Evolutionary conservation across 2,329 filamentous ascomycete genomes (phyloP).

Genomic region (Berkeleyomyces basicola): DNA sequence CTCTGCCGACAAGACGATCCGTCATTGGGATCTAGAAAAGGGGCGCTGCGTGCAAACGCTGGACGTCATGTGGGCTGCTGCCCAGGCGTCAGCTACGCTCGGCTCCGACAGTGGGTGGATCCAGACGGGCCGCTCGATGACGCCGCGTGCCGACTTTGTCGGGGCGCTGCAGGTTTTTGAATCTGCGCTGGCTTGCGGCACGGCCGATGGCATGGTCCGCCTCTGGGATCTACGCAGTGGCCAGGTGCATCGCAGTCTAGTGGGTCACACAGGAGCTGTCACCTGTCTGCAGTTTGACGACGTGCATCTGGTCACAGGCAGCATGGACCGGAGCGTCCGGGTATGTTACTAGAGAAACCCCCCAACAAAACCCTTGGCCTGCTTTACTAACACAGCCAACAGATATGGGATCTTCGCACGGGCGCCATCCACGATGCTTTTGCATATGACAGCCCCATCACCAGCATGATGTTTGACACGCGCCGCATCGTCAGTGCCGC

Average conservation of each 20-base stretch:
- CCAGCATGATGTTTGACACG: constrained; percentile 92
- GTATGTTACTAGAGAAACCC: constrained; percentile 38
- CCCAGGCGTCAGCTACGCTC: constrained; percentile 62
- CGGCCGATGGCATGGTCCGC: constrained; percentile 90
- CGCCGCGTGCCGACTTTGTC: constrained; percentile 64
- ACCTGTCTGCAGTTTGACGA: constrained; percentile 95
- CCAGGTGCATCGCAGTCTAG: constrained; percentile 88
- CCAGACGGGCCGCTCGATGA: constrained; percentile 42
- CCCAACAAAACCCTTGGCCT: neutral
- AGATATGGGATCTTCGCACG: constrained; percentile 98
- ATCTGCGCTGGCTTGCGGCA: constrained; percentile 85
- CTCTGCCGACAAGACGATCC: constrained; percentile 89
- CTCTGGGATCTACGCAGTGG: constrained; percentile 94
- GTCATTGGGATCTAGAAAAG: constrained; percentile 94
- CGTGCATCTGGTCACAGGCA: constrained; percentile 84
- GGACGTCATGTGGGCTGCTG: constrained; percentile 94
- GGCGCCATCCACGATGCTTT: constrained; percentile 92
- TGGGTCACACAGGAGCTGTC: constrained; percentile 88
- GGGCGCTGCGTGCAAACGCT: constrained; percentile 95
- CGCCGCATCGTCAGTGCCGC: constrained; percentile 80
- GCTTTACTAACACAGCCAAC: constrained; percentile 18
- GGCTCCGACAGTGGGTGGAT: constrained; percentile 53
- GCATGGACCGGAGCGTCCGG: constrained; percentile 78
- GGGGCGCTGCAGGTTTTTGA: constrained; percentile 93
- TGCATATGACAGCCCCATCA: constrained; percentile 82